Evolutionary conservation across 768 basidiomycete species (phyloP), one percentile per base, ranked within the genome.

Genomic region (Termitomyces sp.): DNA sequence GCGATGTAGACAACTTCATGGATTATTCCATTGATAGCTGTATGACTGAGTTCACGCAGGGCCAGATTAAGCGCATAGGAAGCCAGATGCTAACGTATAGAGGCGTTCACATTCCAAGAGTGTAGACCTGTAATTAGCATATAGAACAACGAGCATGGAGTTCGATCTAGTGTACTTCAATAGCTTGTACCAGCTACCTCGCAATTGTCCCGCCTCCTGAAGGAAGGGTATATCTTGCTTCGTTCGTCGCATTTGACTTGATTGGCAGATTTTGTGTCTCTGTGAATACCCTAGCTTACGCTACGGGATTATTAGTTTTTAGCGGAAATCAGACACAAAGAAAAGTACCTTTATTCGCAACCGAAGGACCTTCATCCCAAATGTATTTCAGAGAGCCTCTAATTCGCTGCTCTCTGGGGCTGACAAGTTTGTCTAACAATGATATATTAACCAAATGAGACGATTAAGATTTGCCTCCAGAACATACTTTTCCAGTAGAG

Each of bases 401-500:
- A 68, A 93, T 93, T 53, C 72, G 73, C 67, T 87, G 82, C 59
- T 87, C 85, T 29, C 67, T 74, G 44, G 70, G 63, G 67, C 81
- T 88, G n/a, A 89, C 79, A 36, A 69, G 70, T 64, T 83, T 80
- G 46, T 88, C 89, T 90, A 60, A 49, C 46, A 32, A 53, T 44
- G 54, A 16, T 42, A n/a, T 57, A 53, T 39, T 52, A 46, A 43
- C n/a, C n/a, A 47, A 46, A 57, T 34, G 53, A 39, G 9, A 43
- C 22, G 32, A 59, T 32, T 36, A 39, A 49, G 24, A 39, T 18
- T n/a, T 48, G 44, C 22, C 41, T 56, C 3, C n/a, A 27, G 20
- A 18, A 72, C 84, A 58, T 53, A 92, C 92, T 90, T 75, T 79
- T 84, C 90, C 91, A 94, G 55, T 84, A 78, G 5, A 93, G 72